phyloP scores from a whole-genome alignment of 75 land plant genomes.

The Isoetes taiwanensis region DNA sequence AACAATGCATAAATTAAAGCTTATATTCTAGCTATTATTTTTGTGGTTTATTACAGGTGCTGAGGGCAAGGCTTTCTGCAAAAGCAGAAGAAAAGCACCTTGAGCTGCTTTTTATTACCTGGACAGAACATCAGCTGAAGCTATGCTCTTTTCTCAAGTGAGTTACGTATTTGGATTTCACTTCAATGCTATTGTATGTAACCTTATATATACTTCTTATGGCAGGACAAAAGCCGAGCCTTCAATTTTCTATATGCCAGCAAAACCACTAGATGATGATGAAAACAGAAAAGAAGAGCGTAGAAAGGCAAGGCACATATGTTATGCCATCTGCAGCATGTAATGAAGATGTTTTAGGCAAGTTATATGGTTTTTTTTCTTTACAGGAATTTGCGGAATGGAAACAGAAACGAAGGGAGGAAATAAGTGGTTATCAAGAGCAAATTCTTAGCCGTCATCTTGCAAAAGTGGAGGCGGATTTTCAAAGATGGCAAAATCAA shows the following conservation, averaged over 20 bases:
- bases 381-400: conserved; percentile 62
- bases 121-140: conserved; percentile 81
- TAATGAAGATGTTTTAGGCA: too few relatives aligned
- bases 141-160: conserved; percentile 75
- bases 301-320: too few relatives aligned
- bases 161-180: not conserved
- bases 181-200: not conserved
- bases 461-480: conserved; percentile 60
- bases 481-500: conserved; percentile 75
- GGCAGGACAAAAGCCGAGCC: conserved; percentile 80
- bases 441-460: conserved; percentile 47
- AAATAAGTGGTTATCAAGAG: conserved; percentile 66
- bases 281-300: conserved; percentile 36
- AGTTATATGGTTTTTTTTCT: not conserved
- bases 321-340: too few relatives aligned
- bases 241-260: conserved; percentile 56
- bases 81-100: conserved; percentile 73
- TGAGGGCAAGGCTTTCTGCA: conserved; percentile 67
- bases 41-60: conserved; percentile 29
- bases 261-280: conserved; percentile 47
- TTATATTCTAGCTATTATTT: not conserved
- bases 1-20: not conserved
- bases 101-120: conserved; percentile 74
- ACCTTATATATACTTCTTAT: conserved; percentile 10
- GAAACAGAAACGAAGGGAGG: conserved; percentile 63